phyloP scores from a whole-genome alignment of 148 eudicot genomes.

The Simmondsia chinensis region DNA sequence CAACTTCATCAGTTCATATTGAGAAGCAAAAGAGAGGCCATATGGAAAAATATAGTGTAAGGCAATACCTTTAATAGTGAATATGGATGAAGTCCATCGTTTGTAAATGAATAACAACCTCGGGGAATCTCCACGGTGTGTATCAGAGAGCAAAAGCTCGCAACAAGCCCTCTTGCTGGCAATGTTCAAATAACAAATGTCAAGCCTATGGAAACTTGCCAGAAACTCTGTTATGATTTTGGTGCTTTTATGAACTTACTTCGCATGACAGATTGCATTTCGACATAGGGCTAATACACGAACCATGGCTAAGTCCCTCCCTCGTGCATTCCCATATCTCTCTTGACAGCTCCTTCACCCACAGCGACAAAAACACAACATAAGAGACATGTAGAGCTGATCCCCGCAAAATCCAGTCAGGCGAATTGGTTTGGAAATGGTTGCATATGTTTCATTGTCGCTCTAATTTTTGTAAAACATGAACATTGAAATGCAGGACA shows the following conservation, averaged over 20 bases:
- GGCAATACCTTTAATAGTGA: constrained; percentile 50
- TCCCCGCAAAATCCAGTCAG: too few species aligned
- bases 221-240: too few species aligned
- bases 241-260: constrained; percentile 40
- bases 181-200: not conserved
- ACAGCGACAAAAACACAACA: not conserved
- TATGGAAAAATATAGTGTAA: not conserved
- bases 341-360: constrained; percentile 52
- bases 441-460: too few species aligned
- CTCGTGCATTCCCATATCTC: constrained; percentile 57
- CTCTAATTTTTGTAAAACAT: too few species aligned
- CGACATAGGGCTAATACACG: constrained; percentile 65
- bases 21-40: not conserved
- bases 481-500: too few species aligned
- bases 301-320: constrained; percentile 78
- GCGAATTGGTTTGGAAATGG: too few species aligned
- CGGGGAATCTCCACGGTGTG: constrained; percentile 73
- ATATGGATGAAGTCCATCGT: constrained; percentile 75
- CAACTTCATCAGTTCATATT: too few species aligned
- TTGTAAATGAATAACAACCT: constrained; percentile 65
- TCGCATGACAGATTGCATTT: constrained; percentile 66
- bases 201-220: not conserved
- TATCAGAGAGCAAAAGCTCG: constrained; percentile 72
- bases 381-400: not conserved
- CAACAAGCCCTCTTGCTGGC: constrained; percentile 49